phyloP scores from a whole-genome alignment of 2,329 filamentous ascomycete species.

The Colletotrichum sp. region DNA sequence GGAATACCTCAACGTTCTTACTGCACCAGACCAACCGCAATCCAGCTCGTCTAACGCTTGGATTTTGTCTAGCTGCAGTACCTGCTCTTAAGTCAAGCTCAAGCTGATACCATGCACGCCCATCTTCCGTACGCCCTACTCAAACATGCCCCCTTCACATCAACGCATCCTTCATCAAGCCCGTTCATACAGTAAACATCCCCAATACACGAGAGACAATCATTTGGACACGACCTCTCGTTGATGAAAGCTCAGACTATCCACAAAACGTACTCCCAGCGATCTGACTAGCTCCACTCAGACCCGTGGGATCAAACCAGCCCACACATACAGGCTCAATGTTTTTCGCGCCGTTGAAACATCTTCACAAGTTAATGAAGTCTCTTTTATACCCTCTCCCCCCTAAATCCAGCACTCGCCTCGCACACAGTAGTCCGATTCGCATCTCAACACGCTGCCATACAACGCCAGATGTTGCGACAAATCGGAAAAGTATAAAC shows the following conservation, averaged over 20 bases:
- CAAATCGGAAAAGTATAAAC: not conserved
- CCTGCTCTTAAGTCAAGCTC: not conserved
- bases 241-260: not conserved
- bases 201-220: not conserved
- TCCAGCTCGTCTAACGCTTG: too few relatives aligned
- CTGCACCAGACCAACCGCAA: not conserved
- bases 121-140: not conserved
- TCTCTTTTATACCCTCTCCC: not conserved
- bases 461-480: not conserved
- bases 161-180: not conserved
- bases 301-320: too few relatives aligned
- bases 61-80: not conserved
- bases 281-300: not conserved
- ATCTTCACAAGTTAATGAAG: not conserved
- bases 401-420: not conserved
- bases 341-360: not conserved
- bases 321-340: not conserved
- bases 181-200: not conserved
- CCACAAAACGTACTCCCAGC: not conserved
- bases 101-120: not conserved
- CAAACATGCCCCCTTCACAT: not conserved
- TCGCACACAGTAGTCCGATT: not conserved
- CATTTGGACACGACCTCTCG: accelerated
- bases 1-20: not conserved
- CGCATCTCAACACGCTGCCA: not conserved